Conservation (phyloP, 805 yeast genomes). For the Brettanomyces naardenensis region DNA sequence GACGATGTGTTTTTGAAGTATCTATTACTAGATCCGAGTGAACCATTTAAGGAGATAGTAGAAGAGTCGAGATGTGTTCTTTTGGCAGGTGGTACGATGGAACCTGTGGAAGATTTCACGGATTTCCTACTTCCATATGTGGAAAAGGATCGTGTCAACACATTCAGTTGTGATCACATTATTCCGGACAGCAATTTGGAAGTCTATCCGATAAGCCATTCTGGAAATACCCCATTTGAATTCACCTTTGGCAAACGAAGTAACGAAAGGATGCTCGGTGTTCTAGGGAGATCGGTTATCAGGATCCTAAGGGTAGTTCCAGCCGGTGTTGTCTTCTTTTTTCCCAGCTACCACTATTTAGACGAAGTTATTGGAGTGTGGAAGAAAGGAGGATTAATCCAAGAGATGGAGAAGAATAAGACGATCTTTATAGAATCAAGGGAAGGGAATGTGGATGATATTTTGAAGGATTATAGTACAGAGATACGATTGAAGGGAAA, state of each 20-base stretch:
- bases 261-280: conserved; percentile 33
- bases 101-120: conserved; percentile 68
- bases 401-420: conserved; percentile 32
- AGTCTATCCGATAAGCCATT: conserved; percentile 43
- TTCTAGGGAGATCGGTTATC: conserved; percentile 43
- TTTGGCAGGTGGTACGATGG: conserved; percentile 94
- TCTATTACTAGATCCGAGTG: conserved; percentile 73
- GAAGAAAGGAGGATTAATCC: conserved; percentile 33
- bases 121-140: conserved; percentile 60
- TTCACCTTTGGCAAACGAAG: conserved; percentile 66
- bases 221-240: conserved; percentile 32
- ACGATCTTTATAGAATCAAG: conserved; percentile 50
- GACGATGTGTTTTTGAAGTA: conserved; percentile 43
- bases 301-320: conserved; percentile 44
- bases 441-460: conserved; percentile 33
- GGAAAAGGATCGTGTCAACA: conserved; percentile 30
- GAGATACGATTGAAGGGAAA: conserved; percentile 24
- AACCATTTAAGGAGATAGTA: conserved; percentile 56
- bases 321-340: conserved; percentile 70
- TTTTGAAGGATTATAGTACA: conserved; percentile 43
- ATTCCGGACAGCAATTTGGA: conserved; percentile 63
- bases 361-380: conserved; percentile 43
- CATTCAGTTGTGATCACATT: conserved; percentile 75
- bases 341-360: conserved; percentile 78
- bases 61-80: conserved; percentile 62